Base-by-base conservation (phyloP, 257 asterid genomes). In the Solanum piurae region DNA sequence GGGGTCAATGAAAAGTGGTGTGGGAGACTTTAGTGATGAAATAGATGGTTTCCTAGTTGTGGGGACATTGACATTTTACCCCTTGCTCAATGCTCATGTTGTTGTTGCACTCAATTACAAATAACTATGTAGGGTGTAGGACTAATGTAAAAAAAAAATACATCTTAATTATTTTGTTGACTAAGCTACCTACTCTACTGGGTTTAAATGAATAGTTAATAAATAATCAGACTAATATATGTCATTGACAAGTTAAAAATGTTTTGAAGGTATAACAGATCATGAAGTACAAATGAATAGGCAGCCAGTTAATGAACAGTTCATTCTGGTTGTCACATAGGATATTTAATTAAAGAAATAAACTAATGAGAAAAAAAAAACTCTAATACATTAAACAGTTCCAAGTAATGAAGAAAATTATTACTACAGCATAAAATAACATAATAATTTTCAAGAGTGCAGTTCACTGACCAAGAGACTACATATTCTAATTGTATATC, bases 11-110 rank as follows among this genome's bases (percentile, higher is more conserved):
- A 90, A 90, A 89, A 91, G 93, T 88, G 89, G 88, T 58, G 83
- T 83, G 88, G 91, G 89, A 90, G 88, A 90, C 92, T 89, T 91
- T 89, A 87, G 91, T 91, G 89, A 91, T 92, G 88, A 92, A 89
- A 86, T 87, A 89, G 85, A 87, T 90, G 77, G 90, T 93, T 89
- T 60, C 34, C 75, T 49, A 87, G 66, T 25, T 75, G 89, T 89
- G 94, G 90, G 88, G 88, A 60, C 89, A 46, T 49, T 31, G 68
- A 44, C 71, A 60, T 68, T 36, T 86, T 86, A 34, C 18, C 42
- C 82, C 74, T 76, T 23, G 36, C 12, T 76, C 31, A 23, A 23
- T 36, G 33, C 33, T 75, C 27, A 21, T 38, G 21, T 76, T 42
- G n/a, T 25, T 42, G n/a, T 13, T 42, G 37, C 64, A 77, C 84